A percentile compares a stretch with the other conserved stretches of the same genome.
These are phyloP conservation scores for Raphanus hybrid DNA, from an alignment of 441 rosid genomes.

Conservation along the genomic window DNA sequence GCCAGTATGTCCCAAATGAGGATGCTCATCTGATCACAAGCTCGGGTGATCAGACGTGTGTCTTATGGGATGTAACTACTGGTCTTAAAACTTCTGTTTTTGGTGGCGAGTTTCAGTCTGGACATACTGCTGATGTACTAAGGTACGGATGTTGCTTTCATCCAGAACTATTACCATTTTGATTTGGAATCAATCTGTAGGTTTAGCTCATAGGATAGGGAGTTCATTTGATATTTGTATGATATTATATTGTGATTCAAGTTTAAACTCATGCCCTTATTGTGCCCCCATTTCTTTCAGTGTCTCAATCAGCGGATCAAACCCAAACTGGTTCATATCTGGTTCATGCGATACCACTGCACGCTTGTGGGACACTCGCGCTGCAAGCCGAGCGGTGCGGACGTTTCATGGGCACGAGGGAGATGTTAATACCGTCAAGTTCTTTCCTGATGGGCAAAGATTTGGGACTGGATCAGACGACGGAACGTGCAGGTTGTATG, in stretches of 20 bases:
- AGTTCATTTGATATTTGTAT: not conserved
- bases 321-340: conserved; percentile 84
- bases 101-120: conserved; percentile 98
- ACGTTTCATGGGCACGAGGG: conserved; percentile 95
- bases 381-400: conserved; percentile 92
- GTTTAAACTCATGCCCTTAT: not conserved
- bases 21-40: conserved; percentile 87
- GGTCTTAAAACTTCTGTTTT: conserved; percentile 96
- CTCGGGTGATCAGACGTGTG: conserved; percentile 93
- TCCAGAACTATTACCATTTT: not conserved
- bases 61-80: conserved; percentile 93
- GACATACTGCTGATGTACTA: conserved; percentile 95
- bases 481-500: conserved; percentile 96
- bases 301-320: conserved; percentile 78
- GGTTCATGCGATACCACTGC: conserved; percentile 97
- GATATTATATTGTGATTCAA: too few species aligned
- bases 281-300: conserved; percentile 50
- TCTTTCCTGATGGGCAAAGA: conserved; percentile 97
- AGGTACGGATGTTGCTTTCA: conserved; percentile 53
- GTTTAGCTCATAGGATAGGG: not conserved
- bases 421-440: conserved; percentile 91
- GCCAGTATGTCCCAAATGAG: conserved; percentile 95
- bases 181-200: not conserved
- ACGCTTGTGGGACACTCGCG: conserved; percentile 95
- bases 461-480: conserved; percentile 98